Evolutionary conservation across 2,329 filamentous ascomycete genomes (phyloP).

Genomic region (Macrophomina tecta): DNA sequence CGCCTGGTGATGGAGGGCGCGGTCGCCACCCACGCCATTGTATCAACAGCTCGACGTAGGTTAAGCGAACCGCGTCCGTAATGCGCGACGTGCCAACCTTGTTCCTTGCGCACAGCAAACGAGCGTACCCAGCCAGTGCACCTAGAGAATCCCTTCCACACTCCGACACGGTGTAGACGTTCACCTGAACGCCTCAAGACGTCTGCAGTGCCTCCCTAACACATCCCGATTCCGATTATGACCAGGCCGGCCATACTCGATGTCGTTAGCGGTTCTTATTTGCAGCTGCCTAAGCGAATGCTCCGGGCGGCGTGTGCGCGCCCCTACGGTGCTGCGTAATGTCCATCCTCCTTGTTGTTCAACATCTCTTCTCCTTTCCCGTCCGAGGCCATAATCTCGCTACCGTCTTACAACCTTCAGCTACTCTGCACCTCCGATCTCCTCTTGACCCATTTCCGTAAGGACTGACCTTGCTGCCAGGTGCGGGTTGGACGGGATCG

Average conservation of each 20-base stretch:
- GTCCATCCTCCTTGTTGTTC: too few relatives aligned
- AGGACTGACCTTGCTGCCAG: not conserved
- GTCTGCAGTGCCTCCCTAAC: conserved; percentile 18
- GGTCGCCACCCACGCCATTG: conserved; percentile 3
- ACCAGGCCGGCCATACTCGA: conserved; percentile 3
- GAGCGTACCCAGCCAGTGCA: conserved; percentile 15
- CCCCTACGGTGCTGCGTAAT: too few relatives aligned
- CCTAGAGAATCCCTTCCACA: conserved; percentile 1
- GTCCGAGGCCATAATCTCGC: not conserved
- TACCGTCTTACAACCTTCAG: conserved; percentile 14
- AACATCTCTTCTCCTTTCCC: not conserved
- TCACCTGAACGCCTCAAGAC: conserved; percentile 8
- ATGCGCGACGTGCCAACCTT: conserved; percentile 8
- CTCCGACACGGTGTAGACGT: conserved; percentile 11
- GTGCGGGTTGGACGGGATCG: not conserved
- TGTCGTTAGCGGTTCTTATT: not conserved
- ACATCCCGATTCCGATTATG: conserved; percentile 14
- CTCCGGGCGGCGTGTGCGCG: too few relatives aligned
- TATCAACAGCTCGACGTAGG: conserved; percentile 19
- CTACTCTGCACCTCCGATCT: not conserved
- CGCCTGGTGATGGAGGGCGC: not conserved
- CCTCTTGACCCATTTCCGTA: conserved; percentile 1
- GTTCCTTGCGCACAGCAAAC: conserved; percentile 7
- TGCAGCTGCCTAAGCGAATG: not conserved
- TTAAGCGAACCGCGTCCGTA: conserved; percentile 21